Base-by-base conservation (phyloP, 768 basidiomycete genomes). In the Cantharellus cinnabarinus region DNA sequence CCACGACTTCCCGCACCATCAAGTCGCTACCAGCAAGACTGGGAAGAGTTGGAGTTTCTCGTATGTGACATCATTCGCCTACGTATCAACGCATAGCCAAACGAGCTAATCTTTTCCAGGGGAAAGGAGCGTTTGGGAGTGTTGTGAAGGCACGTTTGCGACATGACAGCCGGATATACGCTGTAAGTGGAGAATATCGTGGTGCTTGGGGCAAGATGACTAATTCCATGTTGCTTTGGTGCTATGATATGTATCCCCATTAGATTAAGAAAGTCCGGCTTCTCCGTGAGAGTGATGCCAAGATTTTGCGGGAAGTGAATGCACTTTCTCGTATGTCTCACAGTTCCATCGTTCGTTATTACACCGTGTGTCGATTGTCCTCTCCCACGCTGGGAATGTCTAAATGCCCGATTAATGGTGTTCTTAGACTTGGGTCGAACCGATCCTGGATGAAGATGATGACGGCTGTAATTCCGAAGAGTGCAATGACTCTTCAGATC, bases 141-240 rank as follows among this genome's bases (percentile, higher is more conserved):
- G 90, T 95, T 0, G 89, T 95, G 39, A 95, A 95, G 67, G 91
- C 90, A 2, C 76, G 83, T 52, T 90, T 94, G 66, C 86, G 81
- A 72, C 81, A 93, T 29, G 91, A 95, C 66, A 77, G 75, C 5
- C 76, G 85, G 34, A 85, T 89, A 59, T 91, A 90, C 67, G 88
- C 86, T 7, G 82, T 83, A 81, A 58, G 61, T 5, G 75, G 72
- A 29, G 41, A 14, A 34, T 41, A 14, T n/a, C 48, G 3, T 53
- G 10, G 20, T 7, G 14, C 1, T 10, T 44, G 20, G 14, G 14
- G 40, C 29, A 29, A 29, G 20, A 29, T 29, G 20, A 29, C 20
- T 29, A 29, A 29, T 29, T 29, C 20, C 20, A 29, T 29, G 20
- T 29, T 29, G 20, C 4, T 37, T n/a, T 56, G 39, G 4, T 41